Conservation (phyloP, 495 filamentous ascomycete species). For the Pyrenula massariospora region DNA sequence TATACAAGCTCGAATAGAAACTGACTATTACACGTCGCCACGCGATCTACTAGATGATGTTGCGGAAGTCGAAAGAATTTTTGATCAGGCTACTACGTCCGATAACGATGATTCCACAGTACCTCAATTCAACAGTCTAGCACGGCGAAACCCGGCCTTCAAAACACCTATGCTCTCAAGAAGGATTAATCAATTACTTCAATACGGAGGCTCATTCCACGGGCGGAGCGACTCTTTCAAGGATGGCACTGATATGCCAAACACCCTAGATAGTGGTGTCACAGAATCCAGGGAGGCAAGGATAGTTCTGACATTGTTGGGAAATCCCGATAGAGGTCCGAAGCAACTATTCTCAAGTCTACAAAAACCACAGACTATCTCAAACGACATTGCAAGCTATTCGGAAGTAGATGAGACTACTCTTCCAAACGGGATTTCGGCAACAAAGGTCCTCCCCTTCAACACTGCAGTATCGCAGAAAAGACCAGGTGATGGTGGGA, state of each 20-base stretch:
- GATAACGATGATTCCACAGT: neutral
- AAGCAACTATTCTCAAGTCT: constrained; percentile 79
- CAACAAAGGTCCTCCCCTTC: constrained; percentile 54
- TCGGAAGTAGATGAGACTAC: constrained; percentile 46
- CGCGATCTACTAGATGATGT: constrained; percentile 39
- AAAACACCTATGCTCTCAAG: neutral
- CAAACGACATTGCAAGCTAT: neutral
- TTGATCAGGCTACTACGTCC: constrained; percentile 13
- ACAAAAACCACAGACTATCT: constrained; percentile 25
- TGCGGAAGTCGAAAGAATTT: constrained; percentile 31
- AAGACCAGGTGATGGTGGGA: constrained; percentile 46
- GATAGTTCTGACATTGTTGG: constrained; percentile 58
- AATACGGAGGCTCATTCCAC: constrained; percentile 2
- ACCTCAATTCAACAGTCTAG: neutral
- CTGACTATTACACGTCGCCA: constrained; percentile 29
- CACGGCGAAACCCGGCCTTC: neutral
- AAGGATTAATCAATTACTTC: neutral
- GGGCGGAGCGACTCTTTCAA: neutral
- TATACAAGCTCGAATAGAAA: constrained; percentile 27
- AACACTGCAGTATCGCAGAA: constrained; percentile 24
- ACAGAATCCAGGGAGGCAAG: constrained; percentile 26
- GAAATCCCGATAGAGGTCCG: constrained; percentile 51
- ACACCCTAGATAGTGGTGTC: neutral
- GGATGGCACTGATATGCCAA: neutral
- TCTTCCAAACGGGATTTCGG: constrained; percentile 62